Evolutionary conservation across 2,329 filamentous ascomycete species (phyloP), one percentile per base, ranked within the genome.

Genomic region (Acrocalymma vagum): DNA sequence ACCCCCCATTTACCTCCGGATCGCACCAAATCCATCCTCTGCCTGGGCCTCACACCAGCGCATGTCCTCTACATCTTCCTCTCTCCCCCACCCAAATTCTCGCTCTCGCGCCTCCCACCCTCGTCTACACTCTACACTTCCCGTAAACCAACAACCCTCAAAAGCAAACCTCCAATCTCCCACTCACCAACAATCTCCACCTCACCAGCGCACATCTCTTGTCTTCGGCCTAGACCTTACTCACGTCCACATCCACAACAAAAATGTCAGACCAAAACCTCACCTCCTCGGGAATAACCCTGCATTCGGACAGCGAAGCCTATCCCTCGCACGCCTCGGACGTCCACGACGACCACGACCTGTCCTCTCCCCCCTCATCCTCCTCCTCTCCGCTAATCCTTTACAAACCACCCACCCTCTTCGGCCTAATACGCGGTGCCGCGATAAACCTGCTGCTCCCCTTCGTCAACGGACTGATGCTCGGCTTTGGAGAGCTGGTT

Each of bases 391-490:
- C 87, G 7, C 72, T 96, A 59, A 86, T 95, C 31, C 81, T 97
- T 30, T 99, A 97, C 79, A 84, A 85, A 53, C 90, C 92, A 3
- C 92, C 94, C 3, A 95, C 91, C 0, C 62, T 95, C 29, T 96
- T 90, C 89, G 85, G 88, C 8, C 71, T 99, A 49, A 55, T 96
- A 38, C 84, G 93, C 39, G 90, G 94, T 24, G 90, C 91, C 11
- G 91, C 92, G 5, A 99, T 99, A 73, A 99, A 99, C 69, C 77
- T 99, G n/a, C 62, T 99, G 1, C 74, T 99, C 14, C 94, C 94
- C 0, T 99, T 99, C 63, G 84, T 99, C 64, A 99, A 99, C 73
- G 94, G 94, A 30, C 82, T 99, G 78, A 99, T 99, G 94, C 75
- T 99, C 62, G 94, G 94, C 2, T 96, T 99, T 64, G 94, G 94